phyloP scores from a whole-genome alignment of 2,329 filamentous ascomycete species.

The Aaosphaeria pasadenensis region DNA sequence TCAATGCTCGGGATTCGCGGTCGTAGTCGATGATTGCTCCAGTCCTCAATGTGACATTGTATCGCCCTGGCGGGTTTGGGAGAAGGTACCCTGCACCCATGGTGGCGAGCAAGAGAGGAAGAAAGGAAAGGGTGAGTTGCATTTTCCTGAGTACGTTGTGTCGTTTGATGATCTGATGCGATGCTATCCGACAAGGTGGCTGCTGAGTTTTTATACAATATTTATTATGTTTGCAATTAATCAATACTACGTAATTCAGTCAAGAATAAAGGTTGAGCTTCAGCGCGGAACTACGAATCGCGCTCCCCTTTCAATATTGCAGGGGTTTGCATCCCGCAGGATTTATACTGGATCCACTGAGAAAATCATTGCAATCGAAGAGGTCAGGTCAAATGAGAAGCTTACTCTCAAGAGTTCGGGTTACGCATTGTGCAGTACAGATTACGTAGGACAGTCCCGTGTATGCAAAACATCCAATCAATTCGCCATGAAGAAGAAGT shows the following conservation, averaged over 20 bases:
- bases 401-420: too few species aligned
- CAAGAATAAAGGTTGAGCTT: background rate
- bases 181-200: background rate
- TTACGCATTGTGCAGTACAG: too few species aligned
- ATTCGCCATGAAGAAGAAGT: too few species aligned
- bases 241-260: constrained; percentile 1
- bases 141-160: constrained; percentile 6
- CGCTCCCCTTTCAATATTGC: constrained; percentile 5
- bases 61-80: constrained; percentile 12
- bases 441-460: too few species aligned
- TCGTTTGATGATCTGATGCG: constrained; percentile 3
- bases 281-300: constrained; percentile 7
- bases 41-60: constrained; percentile 18
- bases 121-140: constrained; percentile 7
- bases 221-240: background rate
- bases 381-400: too few species aligned
- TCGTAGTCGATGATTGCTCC: constrained; percentile 15
- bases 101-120: constrained; percentile 10
- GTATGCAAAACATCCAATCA: too few species aligned
- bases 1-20: constrained; percentile 12
- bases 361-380: too few species aligned
- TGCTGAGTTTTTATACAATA: constrained; percentile 1
- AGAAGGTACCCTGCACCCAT: constrained; percentile 10
- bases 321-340: too few species aligned
- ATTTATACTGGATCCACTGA: too few species aligned